Base-by-base conservation (phyloP, 352 stramenopile genomes). In the Hyaloperonospora arabidopsidis region DNA sequence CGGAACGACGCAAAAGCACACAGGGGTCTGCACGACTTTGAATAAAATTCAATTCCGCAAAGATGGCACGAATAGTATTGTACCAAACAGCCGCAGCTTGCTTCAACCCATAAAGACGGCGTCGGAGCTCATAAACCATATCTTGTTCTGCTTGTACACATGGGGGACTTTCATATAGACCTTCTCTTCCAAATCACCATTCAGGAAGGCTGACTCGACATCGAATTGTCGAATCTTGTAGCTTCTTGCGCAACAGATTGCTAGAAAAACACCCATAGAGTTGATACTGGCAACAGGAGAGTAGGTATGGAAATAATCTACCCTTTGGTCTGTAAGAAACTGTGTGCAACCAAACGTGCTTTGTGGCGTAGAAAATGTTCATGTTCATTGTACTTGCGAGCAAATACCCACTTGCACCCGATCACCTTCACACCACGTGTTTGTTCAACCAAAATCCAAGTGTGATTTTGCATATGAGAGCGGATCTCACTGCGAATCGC, bases 141-240 rank as follows among this genome's bases (percentile, higher is more conserved):
- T 44, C 54, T 13, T 48, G 34, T 0, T 21, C 10, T 23, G 36
- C 45, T 11, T 47, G 7, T 14, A 73, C 23, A 28, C 63, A 45
- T 63, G 4, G 0, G 63, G 61, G 1, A 47, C 4, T 5, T 25
- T 25, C 57, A 72, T 79, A 28, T 65, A 70, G 2, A 72, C 49
- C 5, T 54, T 34, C 44, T 68, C 63, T 12, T 69, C 41, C 2
- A 76, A 35, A 4, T 45, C 49, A 23, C 59, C 63, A 46, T 79
- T 68, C 0, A 74, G 40, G 39, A 76, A 74, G 5, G 70, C 61
- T 12, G 67, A 73, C 7, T 74, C 53, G 32, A 77, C 22, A 23
- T 63, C 46, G 18, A 59, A 57, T 43, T 72, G 67, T 15, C 45
- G 21, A 22, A 75, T 62, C 5, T 35, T 45, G 6, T 45, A 38